phyloP scores from a whole-genome alignment of 2,329 filamentous ascomycete species.

The Colletotrichum phormii region DNA sequence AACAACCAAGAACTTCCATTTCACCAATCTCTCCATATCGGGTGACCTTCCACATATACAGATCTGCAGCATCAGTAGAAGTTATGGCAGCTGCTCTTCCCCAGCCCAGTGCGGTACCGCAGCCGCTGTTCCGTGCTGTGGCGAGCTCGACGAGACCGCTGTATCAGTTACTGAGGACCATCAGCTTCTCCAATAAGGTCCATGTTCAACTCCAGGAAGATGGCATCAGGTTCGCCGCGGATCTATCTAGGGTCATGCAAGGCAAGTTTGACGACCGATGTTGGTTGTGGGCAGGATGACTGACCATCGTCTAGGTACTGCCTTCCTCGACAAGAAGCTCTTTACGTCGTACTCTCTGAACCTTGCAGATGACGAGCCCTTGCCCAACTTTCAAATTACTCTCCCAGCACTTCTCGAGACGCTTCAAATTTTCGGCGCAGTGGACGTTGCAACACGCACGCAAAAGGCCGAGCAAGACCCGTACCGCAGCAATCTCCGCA shows the following conservation, averaged over 20 bases:
- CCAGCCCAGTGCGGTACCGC: slow-evolving; percentile 39
- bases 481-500: slow-evolving; percentile 71
- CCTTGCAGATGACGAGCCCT: slow-evolving; percentile 52
- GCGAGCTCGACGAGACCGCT: slow-evolving; percentile 83
- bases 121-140: slow-evolving; percentile 77
- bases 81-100: slow-evolving; percentile 42
- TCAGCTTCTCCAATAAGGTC: slow-evolving; percentile 68
- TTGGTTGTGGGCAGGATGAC: neutral
- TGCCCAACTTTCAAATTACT: slow-evolving; percentile 86
- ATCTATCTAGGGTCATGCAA: slow-evolving; percentile 92
- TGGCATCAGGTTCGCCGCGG: slow-evolving; percentile 87
- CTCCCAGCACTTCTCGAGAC: slow-evolving; percentile 90
- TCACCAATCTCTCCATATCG: slow-evolving; percentile 1
- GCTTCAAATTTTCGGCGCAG: slow-evolving; percentile 93
- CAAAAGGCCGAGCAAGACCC: slow-evolving; percentile 69
- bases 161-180: slow-evolving; percentile 71
- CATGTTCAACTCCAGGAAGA: slow-evolving; percentile 82
- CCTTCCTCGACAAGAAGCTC: slow-evolving; percentile 87
- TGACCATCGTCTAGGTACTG: slow-evolving; percentile 46
- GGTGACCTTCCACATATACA: slow-evolving; percentile 24
- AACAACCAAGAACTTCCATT: slow-evolving; percentile 35
- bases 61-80: neutral
- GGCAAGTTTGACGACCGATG: slow-evolving; percentile 72
- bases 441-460: slow-evolving; percentile 71
- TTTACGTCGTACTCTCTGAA: slow-evolving; percentile 88